Evolutionary conservation across 2,329 filamentous ascomycete species (phyloP).

Genomic region (Fusarium marasasianum): DNA sequence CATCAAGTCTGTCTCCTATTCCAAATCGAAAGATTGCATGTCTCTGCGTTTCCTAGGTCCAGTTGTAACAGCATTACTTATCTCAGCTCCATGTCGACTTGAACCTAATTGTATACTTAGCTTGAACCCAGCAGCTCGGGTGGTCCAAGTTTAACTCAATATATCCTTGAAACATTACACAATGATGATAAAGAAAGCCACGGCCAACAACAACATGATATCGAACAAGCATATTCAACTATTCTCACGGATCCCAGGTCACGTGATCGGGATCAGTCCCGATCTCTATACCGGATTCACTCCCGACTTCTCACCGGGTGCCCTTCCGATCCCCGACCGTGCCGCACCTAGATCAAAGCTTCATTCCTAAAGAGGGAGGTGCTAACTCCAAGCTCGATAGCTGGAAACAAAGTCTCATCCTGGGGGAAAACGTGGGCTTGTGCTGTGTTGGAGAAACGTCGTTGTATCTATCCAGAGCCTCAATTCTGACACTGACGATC

Average conservation of each 20-base stretch:
- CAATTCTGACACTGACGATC: constrained; percentile 71
- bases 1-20: background rate
- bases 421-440: background rate
- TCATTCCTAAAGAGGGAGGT: constrained; percentile 11
- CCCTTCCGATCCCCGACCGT: background rate
- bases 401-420: background rate
- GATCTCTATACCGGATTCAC: background rate
- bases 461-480: constrained; percentile 54
- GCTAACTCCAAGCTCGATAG: background rate
- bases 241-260: background rate
- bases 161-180: background rate
- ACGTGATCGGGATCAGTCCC: constrained; percentile 16
- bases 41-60: background rate
- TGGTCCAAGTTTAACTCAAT: background rate
- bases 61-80: background rate
- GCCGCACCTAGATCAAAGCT: background rate
- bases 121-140: background rate
- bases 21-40: too few relatives aligned
- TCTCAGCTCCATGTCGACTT: background rate
- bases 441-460: constrained; percentile 40
- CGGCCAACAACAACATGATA: background rate
- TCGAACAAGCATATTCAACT: background rate
- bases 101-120: background rate
- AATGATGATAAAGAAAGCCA: background rate
- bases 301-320: background rate